phyloP scores from a whole-genome alignment of 2,329 filamentous ascomycete genomes.

The Exophiala bonariae region DNA sequence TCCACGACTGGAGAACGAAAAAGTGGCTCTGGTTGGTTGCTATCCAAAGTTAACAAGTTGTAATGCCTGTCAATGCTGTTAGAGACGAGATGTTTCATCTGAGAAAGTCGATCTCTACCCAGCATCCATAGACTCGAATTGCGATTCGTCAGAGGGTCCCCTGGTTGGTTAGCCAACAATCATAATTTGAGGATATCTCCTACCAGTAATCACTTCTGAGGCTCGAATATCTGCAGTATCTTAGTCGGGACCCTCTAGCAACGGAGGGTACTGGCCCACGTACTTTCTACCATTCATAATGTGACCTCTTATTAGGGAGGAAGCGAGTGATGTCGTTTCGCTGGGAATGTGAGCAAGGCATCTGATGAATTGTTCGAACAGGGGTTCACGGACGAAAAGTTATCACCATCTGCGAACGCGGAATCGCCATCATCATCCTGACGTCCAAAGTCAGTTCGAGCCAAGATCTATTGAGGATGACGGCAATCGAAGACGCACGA shows the following conservation, averaged over 20 bases:
- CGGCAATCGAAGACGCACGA: neutral
- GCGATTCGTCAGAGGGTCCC: slow-evolving; percentile 19
- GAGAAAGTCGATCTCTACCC: slow-evolving; percentile 6
- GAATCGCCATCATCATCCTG: slow-evolving; percentile 13
- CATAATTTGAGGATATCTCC: neutral
- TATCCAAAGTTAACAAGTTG: slow-evolving; percentile 23
- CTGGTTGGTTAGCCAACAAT: slow-evolving; percentile 1
- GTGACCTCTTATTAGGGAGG: slow-evolving; percentile 27
- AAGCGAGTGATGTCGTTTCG: slow-evolving; percentile 30
- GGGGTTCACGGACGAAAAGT: slow-evolving; percentile 9
- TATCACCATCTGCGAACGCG: slow-evolving; percentile 14
- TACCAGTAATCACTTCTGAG: slow-evolving; percentile 25
- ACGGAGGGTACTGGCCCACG: neutral
- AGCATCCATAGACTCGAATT: slow-evolving; percentile 30
- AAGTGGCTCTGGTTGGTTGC: slow-evolving; percentile 21
- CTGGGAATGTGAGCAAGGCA: slow-evolving; percentile 6
- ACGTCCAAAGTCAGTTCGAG: neutral
- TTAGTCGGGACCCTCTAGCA: neutral
- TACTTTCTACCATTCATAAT: slow-evolving; percentile 29
- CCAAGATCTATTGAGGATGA: neutral
- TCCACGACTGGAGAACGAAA: slow-evolving; percentile 18
- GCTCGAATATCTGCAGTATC: slow-evolving; percentile 24
- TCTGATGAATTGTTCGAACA: neutral
- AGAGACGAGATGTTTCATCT: neutral
- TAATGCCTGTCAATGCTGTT: slow-evolving; percentile 18